Evolutionary conservation across 768 basidiomycete genomes (phyloP).

Genomic region (Chalciporus piperatus): DNA sequence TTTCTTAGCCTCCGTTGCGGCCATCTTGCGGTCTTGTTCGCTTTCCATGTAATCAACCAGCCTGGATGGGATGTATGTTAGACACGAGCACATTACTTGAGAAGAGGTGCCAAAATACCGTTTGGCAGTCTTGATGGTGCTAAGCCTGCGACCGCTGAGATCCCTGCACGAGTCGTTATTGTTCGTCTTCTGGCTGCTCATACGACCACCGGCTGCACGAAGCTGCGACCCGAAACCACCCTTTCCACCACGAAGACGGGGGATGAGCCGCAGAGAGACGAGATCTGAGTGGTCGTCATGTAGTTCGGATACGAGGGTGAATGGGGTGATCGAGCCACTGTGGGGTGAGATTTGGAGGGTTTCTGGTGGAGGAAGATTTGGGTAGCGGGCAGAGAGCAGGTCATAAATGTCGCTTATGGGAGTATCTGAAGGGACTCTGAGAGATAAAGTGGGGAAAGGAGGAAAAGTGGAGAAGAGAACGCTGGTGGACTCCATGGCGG

Average conservation of each 20-base stretch:
- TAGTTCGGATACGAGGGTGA: slow-evolving; percentile 36
- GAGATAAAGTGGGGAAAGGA: slow-evolving; percentile 55
- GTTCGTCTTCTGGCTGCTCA: slow-evolving; percentile 94
- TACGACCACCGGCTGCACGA: slow-evolving; percentile 94
- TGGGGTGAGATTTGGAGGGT: slow-evolving; percentile 42
- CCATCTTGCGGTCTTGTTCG: slow-evolving; percentile 78
- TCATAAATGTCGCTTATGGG: slow-evolving; percentile 40
- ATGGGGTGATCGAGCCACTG: slow-evolving; percentile 30
- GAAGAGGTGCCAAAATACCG: slow-evolving; percentile 50
- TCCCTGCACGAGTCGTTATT: slow-evolving; percentile 96
- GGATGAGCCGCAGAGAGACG: slow-evolving; percentile 70
- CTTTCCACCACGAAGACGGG: slow-evolving; percentile 84
- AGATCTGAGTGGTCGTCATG: slow-evolving; percentile 35
- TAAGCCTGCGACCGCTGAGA: slow-evolving; percentile 82
- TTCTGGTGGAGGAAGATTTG: slow-evolving; percentile 42
- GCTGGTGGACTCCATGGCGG: slow-evolving; percentile 45
- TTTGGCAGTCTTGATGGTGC: slow-evolving; percentile 95
- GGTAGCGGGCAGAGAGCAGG: slow-evolving; percentile 45
- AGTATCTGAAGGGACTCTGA: slow-evolving; percentile 43
- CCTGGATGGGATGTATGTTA: slow-evolving; percentile 37
- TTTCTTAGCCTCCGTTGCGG: slow-evolving; percentile 71
- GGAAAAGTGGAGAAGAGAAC: slow-evolving; percentile 59
- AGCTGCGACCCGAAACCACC: slow-evolving; percentile 97
- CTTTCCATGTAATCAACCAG: slow-evolving; percentile 83
- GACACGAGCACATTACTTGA: background rate